Evolutionary conservation across 2,329 filamentous ascomycete species (phyloP).

Genomic region (Hymenoscyphus infarciens): DNA sequence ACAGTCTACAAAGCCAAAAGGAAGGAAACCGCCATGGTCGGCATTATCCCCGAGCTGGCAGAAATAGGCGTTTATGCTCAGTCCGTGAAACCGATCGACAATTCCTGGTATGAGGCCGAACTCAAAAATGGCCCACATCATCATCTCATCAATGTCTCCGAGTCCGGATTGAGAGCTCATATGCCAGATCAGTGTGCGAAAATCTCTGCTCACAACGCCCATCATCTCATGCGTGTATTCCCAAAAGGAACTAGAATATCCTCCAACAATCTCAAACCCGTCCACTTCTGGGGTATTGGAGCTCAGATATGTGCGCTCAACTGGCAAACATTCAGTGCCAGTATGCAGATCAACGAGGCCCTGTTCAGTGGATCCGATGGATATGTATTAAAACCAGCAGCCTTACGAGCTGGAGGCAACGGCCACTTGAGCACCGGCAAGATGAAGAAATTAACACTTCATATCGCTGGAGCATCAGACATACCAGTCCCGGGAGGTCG

Average conservation of each 20-base stretch:
- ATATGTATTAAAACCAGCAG: conserved; percentile 61
- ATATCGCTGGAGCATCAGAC: conserved; percentile 59
- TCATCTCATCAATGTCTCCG: conserved; percentile 67
- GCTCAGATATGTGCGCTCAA: conserved; percentile 69
- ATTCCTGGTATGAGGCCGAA: conserved; percentile 58
- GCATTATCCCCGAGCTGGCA: conserved; percentile 62
- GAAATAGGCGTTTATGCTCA: conserved; percentile 66
- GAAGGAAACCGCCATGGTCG: conserved; percentile 45
- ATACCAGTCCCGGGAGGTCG: conserved; percentile 52
- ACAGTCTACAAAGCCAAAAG: conserved; percentile 49
- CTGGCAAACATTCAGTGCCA: conserved; percentile 64
- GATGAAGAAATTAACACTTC: conserved; percentile 51
- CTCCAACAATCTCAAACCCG: conserved; percentile 59
- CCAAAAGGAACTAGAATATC: conserved; percentile 67
- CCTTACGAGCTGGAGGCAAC: conserved; percentile 53
- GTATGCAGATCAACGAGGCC: conserved; percentile 66
- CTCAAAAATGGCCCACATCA: conserved; percentile 53
- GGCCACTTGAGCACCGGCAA: conserved; percentile 45
- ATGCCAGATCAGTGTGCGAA: conserved; percentile 45
- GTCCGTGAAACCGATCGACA: conserved; percentile 63
- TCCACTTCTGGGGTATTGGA: conserved; percentile 63
- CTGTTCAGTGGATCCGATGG: conserved; percentile 63
- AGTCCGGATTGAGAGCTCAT: conserved; percentile 52
- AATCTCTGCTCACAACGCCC: conserved; percentile 58
- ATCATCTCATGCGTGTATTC: conserved; percentile 66